phyloP scores from a whole-genome alignment of 768 basidiomycete species.

The Brasilioporus rufonigricans region DNA sequence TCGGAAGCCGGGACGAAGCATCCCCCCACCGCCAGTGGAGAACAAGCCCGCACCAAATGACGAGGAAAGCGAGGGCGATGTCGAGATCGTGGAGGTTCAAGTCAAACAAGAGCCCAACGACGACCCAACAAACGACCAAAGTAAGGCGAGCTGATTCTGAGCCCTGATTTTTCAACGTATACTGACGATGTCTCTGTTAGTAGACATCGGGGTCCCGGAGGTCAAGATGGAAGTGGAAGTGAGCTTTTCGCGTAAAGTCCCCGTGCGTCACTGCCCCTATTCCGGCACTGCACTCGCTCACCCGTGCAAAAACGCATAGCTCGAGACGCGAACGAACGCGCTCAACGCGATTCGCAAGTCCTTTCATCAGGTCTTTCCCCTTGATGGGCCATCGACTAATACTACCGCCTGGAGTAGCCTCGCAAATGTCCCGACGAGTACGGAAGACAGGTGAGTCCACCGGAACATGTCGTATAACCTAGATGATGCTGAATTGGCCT shows the following conservation, averaged over 20 bases:
- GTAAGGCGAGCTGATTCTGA: neutral
- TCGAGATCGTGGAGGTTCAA: slow-evolving; percentile 14
- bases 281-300: neutral
- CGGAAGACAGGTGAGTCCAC: slow-evolving; percentile 24
- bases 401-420: slow-evolving; percentile 28
- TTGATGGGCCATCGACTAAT: slow-evolving; percentile 7
- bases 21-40: neutral
- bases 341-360: slow-evolving; percentile 41
- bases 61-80: slow-evolving; percentile 8
- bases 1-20: neutral
- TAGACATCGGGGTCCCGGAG: slow-evolving; percentile 24
- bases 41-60: neutral
- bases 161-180: neutral
- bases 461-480: neutral
- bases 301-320: slow-evolving; percentile 25
- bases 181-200: neutral
- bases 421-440: slow-evolving; percentile 9
- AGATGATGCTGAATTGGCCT: neutral
- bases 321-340: slow-evolving; percentile 32
- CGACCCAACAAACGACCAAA: neutral
- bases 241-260: slow-evolving; percentile 42
- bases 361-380: slow-evolving; percentile 29
- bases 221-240: slow-evolving; percentile 37
- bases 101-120: neutral
- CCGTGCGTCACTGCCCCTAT: slow-evolving; percentile 24